Conservation (phyloP, 257 asterid genomes). For the Rubia yunnanensis region DNA sequence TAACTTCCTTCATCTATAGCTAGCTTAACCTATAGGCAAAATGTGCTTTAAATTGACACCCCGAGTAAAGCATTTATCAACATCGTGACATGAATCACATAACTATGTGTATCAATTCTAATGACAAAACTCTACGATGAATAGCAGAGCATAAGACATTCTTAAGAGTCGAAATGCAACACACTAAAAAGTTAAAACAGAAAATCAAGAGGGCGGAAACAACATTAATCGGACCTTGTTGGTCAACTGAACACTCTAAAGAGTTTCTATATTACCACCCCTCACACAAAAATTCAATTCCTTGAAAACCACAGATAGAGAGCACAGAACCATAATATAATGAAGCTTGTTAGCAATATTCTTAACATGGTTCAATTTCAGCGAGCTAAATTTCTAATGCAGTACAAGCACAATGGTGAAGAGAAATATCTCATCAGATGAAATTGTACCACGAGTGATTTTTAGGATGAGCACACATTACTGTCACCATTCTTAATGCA, state of each 20-base stretch:
- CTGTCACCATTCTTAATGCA: not conserved
- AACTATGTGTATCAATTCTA: not conserved
- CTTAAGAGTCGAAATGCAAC: not conserved
- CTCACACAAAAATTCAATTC: not conserved
- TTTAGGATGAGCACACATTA: not conserved
- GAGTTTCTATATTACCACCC: not conserved
- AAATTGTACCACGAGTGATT: not conserved
- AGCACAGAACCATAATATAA: not conserved
- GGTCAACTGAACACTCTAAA: too few relatives aligned
- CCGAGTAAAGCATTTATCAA: not conserved
- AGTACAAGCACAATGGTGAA: too few relatives aligned
- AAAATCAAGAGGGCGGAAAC: not conserved
- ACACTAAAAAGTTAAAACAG: not conserved
- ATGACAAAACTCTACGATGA: not conserved
- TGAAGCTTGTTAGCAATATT: not conserved
- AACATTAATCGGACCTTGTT: slow-evolving; percentile 34
- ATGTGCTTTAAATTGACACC: not conserved
- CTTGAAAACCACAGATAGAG: not conserved
- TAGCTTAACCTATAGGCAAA: not conserved
- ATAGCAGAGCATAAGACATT: not conserved
- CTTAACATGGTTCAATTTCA: not conserved
- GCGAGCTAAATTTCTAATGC: too few relatives aligned
- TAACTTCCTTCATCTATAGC: not conserved
- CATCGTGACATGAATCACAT: not conserved
- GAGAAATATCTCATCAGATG: too few relatives aligned